phyloP scores from a whole-genome alignment of 768 basidiomycete species.

The Leccinum imitatum region DNA sequence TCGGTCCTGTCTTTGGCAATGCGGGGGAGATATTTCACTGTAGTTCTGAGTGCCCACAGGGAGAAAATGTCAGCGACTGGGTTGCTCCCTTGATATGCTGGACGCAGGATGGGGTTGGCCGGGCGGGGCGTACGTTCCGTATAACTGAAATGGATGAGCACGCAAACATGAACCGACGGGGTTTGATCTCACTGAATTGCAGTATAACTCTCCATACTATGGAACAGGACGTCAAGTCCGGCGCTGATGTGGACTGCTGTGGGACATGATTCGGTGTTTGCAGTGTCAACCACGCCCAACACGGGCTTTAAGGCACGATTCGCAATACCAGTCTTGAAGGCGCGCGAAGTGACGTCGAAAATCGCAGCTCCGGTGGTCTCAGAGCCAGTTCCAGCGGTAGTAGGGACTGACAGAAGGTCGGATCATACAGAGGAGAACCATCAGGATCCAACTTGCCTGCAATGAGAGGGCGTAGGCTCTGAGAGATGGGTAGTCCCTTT shows the following conservation, averaged over 20 bases:
- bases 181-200: slow-evolving; percentile 73
- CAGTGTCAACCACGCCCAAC: slow-evolving; percentile 83
- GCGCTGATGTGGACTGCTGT: slow-evolving; percentile 90
- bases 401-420: slow-evolving; percentile 47
- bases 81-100: slow-evolving; percentile 92
- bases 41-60: slow-evolving; percentile 87
- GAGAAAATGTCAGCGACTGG: slow-evolving; percentile 96
- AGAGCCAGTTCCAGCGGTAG: slow-evolving; percentile 85
- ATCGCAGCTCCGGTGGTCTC: slow-evolving; percentile 97
- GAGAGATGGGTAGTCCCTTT: slow-evolving; percentile 80
- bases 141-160: slow-evolving; percentile 51
- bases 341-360: slow-evolving; percentile 85
- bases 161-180: background rate
- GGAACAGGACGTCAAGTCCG: slow-evolving; percentile 96
- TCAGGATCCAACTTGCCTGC: slow-evolving; percentile 48
- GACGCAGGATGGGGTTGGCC: slow-evolving; percentile 83
- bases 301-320: slow-evolving; percentile 88
- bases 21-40: slow-evolving; percentile 85
- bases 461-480: slow-evolving; percentile 78
- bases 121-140: slow-evolving; percentile 89
- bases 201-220: slow-evolving; percentile 92
- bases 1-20: slow-evolving; percentile 79
- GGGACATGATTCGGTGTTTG: slow-evolving; percentile 90
- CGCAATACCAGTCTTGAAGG: slow-evolving; percentile 97
- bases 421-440: background rate